Evolutionary conservation across 495 filamentous ascomycete genomes (phyloP).

Genomic region (Pseudomonodictys pantanalensis): DNA sequence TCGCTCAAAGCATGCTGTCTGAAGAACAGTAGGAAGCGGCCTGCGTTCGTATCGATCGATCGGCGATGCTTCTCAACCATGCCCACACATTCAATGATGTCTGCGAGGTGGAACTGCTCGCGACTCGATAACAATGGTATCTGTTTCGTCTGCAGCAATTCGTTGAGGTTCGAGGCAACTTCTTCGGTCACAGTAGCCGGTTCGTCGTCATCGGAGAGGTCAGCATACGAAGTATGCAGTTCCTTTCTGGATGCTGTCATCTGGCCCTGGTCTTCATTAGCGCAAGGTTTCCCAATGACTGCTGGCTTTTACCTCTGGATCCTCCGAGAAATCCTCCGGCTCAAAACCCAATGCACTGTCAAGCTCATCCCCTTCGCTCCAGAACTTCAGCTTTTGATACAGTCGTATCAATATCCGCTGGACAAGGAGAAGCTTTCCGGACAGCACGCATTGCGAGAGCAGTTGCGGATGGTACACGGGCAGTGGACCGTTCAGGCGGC

Average conservation of each 20-base stretch:
- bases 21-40: constrained; percentile 88
- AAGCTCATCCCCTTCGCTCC: constrained; percentile 74
- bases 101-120: constrained; percentile 83
- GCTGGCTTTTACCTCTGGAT: constrained; percentile 46
- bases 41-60: constrained; percentile 89
- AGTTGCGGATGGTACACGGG: constrained; percentile 95
- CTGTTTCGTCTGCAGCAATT: constrained; percentile 68
- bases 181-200: constrained; percentile 67
- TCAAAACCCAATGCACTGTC: constrained; percentile 76
- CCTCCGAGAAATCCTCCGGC: constrained; percentile 64
- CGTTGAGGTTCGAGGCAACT: constrained; percentile 67
- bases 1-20: constrained; percentile 73
- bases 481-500: constrained; percentile 78
- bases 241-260: constrained; percentile 49
- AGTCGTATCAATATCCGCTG: constrained; percentile 72
- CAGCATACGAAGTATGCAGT: constrained; percentile 53
- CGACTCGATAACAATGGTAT: constrained; percentile 82
- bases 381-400: constrained; percentile 77
- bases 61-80: constrained; percentile 84
- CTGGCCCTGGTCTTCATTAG: constrained; percentile 20
- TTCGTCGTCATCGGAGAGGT: constrained; percentile 46
- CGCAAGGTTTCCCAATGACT: background rate
- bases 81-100: constrained; percentile 84
- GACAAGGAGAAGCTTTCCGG: constrained; percentile 71
- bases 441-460: constrained; percentile 80